Conservation (phyloP, 2,329 filamentous ascomycete species). For the Colletotrichum lini region DNA sequence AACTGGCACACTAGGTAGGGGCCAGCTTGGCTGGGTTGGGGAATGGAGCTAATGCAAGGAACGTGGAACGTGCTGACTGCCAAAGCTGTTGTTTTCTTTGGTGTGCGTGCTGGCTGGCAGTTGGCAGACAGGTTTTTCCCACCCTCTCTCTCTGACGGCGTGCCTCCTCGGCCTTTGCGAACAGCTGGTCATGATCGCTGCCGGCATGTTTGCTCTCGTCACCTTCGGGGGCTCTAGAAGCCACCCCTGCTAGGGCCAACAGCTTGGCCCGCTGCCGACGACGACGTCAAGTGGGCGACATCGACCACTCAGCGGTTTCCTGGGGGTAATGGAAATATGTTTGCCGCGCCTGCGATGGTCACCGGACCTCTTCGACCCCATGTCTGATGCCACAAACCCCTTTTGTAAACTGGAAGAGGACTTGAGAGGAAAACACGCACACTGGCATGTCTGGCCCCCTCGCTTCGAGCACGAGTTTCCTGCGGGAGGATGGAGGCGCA, state of each 20-base stretch:
- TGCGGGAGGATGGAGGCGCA: background rate
- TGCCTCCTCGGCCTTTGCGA: background rate
- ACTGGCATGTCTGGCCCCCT: background rate
- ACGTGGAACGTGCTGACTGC: conserved; percentile 23
- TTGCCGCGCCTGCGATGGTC: conserved; percentile 33
- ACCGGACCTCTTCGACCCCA: conserved; percentile 30
- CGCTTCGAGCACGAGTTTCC: background rate
- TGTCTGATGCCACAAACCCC: conserved; percentile 26
- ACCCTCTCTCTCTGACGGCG: background rate
- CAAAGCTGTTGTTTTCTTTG: background rate
- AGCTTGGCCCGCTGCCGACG: conserved; percentile 13
- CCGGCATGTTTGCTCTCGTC: conserved; percentile 23
- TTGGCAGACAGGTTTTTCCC: conserved; percentile 13
- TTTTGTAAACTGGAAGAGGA: conserved; percentile 23
- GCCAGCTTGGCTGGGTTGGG: conserved; percentile 21
- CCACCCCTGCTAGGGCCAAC: conserved; percentile 19
- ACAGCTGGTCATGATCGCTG: conserved; percentile 25
- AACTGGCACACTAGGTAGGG: background rate
- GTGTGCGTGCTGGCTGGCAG: background rate
- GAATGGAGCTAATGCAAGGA: conserved; percentile 42
- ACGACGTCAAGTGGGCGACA: conserved; percentile 31
- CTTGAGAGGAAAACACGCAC: conserved; percentile 4
- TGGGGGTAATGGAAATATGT: conserved; percentile 42
- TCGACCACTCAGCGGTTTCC: conserved; percentile 39
- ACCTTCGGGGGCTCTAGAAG: background rate